Conservation (phyloP, 345 rosid genomes). For the Lepidium aucheri region DNA sequence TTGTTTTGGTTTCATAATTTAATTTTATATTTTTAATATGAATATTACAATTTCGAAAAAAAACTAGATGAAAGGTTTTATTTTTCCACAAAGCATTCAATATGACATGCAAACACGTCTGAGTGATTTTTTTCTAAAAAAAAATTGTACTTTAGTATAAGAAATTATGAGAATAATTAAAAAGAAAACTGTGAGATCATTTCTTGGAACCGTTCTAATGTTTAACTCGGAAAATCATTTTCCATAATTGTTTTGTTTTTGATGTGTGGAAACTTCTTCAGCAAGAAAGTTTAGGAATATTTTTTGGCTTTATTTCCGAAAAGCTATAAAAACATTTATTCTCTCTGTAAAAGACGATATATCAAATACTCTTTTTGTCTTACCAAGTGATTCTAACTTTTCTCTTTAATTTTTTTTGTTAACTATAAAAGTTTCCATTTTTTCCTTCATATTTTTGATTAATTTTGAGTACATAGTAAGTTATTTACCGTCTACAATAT, state of each 20-base stretch:
- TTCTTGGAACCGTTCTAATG: background rate
- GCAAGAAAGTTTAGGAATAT: constrained; percentile 17
- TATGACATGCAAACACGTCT: too few species aligned
- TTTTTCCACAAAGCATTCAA: too few species aligned
- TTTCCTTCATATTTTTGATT: background rate
- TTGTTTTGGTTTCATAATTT: too few species aligned
- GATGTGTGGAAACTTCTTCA: constrained; percentile 3
- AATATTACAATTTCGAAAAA: too few species aligned
- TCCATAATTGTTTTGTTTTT: background rate
- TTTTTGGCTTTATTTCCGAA: background rate
- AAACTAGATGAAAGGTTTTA: too few species aligned
- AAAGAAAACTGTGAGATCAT: background rate
- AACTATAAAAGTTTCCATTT: background rate
- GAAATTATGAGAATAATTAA: background rate
- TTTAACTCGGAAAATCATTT: background rate
- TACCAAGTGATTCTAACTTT: background rate
- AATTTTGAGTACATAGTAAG: background rate
- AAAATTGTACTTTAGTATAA: background rate
- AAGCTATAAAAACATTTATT: constrained; percentile 3
- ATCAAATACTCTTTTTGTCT: background rate
- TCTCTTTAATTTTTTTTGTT: background rate
- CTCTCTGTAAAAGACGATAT: background rate
- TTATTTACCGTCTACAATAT: background rate
- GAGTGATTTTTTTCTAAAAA: background rate
- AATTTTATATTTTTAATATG: too few species aligned